These are phyloP conservation scores for Fraxinus quadrangulata DNA, from an alignment of 257 asterid genomes.

Conservation along the genomic window DNA sequence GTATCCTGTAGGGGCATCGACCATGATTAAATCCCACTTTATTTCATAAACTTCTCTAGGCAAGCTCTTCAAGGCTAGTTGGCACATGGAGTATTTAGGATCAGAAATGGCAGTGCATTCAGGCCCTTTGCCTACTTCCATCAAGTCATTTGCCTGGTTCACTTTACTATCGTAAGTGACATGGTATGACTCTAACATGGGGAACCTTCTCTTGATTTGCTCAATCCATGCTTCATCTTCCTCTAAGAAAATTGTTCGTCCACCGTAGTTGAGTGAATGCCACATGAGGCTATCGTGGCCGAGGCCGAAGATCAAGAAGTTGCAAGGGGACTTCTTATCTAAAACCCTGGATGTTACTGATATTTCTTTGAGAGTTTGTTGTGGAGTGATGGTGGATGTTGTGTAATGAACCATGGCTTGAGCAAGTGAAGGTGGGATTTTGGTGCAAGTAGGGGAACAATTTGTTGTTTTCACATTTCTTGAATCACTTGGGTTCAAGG, in stretches of 20 bases:
- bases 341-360: slow-evolving; percentile 57
- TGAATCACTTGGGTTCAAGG: slow-evolving; percentile 23
- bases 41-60: slow-evolving; percentile 58
- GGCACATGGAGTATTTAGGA: slow-evolving; percentile 74
- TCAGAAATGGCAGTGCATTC: slow-evolving; percentile 64
- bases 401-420: slow-evolving; percentile 74
- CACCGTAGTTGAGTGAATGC: slow-evolving; percentile 80
- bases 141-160: slow-evolving; percentile 52
- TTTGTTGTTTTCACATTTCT: slow-evolving; percentile 8
- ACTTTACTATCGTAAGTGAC: slow-evolving; percentile 65
- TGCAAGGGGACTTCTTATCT: slow-evolving; percentile 66
- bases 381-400: slow-evolving; percentile 75
- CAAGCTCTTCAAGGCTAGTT: slow-evolving; percentile 68
- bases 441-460: slow-evolving; percentile 48
- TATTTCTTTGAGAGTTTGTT: slow-evolving; percentile 77
- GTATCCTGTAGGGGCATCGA: slow-evolving; percentile 89
- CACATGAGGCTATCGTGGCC: slow-evolving; percentile 96
- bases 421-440: slow-evolving; percentile 63
- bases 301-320: slow-evolving; percentile 78
- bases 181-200: slow-evolving; percentile 70
- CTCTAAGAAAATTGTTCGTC: slow-evolving; percentile 74
- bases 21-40: slow-evolving; percentile 88
- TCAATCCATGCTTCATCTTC: slow-evolving; percentile 80
- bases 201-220: slow-evolving; percentile 65
- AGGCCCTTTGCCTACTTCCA: slow-evolving; percentile 68